A percentile compares a stretch with the other conserved stretches of the same genome.
phyloP scores from a whole-genome alignment of 768 basidiomycete species.

The Podaxis sp. region DNA sequence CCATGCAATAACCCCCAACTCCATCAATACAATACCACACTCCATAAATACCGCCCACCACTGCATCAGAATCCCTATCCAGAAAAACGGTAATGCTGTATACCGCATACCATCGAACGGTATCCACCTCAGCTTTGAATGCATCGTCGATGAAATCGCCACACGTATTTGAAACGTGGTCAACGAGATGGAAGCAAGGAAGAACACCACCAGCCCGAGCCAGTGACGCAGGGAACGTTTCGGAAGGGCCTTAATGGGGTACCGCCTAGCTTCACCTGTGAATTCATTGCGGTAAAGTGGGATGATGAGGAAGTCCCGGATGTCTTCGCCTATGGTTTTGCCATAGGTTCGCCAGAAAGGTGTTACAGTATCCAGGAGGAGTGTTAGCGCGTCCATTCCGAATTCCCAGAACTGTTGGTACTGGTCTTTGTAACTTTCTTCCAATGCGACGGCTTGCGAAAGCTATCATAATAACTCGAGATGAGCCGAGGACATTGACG shows the following conservation, averaged over 20 bases:
- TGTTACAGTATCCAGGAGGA: slow-evolving; percentile 72
- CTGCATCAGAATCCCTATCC: slow-evolving; percentile 60
- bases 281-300: slow-evolving; percentile 84
- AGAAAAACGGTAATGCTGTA: slow-evolving; percentile 61
- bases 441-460: slow-evolving; percentile 65
- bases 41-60: slow-evolving; percentile 68
- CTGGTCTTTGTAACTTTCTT: slow-evolving; percentile 77
- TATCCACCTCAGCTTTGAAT: slow-evolving; percentile 58
- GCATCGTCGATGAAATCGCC: slow-evolving; percentile 50
- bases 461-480: slow-evolving; percentile 39
- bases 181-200: slow-evolving; percentile 42
- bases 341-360: slow-evolving; percentile 83
- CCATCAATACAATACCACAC: slow-evolving; percentile 50
- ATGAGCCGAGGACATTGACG: not conserved
- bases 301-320: slow-evolving; percentile 78
- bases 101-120: slow-evolving; percentile 62
- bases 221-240: slow-evolving; percentile 67
- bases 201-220: slow-evolving; percentile 57
- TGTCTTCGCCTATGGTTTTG: slow-evolving; percentile 77
- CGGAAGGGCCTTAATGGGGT: slow-evolving; percentile 57
- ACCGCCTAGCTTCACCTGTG: slow-evolving; percentile 71
- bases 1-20: slow-evolving; percentile 63
- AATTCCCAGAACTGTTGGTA: slow-evolving; percentile 83
- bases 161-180: slow-evolving; percentile 56
- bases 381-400: slow-evolving; percentile 73